These are phyloP conservation scores for Pseudocercospora crystallina DNA, from an alignment of 2,329 filamentous ascomycete species.

Conservation along the genomic window DNA sequence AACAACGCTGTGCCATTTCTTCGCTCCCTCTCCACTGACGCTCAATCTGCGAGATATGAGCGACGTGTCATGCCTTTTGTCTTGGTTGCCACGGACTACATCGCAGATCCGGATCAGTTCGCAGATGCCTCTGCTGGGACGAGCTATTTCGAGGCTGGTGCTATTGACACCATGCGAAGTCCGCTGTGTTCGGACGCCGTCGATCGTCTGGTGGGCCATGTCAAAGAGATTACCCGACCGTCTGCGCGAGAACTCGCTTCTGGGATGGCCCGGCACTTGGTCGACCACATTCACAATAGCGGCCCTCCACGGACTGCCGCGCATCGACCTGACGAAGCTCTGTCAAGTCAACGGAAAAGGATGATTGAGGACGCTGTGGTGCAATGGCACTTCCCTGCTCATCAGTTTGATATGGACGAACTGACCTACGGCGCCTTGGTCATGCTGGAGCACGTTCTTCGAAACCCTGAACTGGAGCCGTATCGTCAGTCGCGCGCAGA, in stretches of 20 bases:
- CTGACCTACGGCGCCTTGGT: constrained; percentile 78
- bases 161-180: constrained; percentile 79
- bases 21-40: constrained; percentile 25
- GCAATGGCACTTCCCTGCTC: constrained; percentile 84
- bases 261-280: constrained; percentile 33
- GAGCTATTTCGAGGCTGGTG: constrained; percentile 78
- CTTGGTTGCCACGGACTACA: constrained; percentile 16
- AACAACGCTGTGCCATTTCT: constrained; percentile 23
- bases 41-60: constrained; percentile 28
- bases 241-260: constrained; percentile 30
- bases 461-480: constrained; percentile 74
- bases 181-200: constrained; percentile 66
- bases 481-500: constrained; percentile 53
- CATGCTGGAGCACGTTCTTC: constrained; percentile 87
- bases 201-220: constrained; percentile 32
- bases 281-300: constrained; percentile 27
- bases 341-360: constrained; percentile 59
- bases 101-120: constrained; percentile 7
- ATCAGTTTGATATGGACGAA: constrained; percentile 87
- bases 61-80: constrained; percentile 33
- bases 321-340: constrained; percentile 59
- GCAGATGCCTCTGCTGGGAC: constrained; percentile 21
- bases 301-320: constrained; percentile 22
- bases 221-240: constrained; percentile 30
- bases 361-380: constrained; percentile 69